These are phyloP conservation scores for Cladosporium sp. DNA, from an alignment of 2,329 filamentous ascomycete species.

Conservation along the genomic window DNA sequence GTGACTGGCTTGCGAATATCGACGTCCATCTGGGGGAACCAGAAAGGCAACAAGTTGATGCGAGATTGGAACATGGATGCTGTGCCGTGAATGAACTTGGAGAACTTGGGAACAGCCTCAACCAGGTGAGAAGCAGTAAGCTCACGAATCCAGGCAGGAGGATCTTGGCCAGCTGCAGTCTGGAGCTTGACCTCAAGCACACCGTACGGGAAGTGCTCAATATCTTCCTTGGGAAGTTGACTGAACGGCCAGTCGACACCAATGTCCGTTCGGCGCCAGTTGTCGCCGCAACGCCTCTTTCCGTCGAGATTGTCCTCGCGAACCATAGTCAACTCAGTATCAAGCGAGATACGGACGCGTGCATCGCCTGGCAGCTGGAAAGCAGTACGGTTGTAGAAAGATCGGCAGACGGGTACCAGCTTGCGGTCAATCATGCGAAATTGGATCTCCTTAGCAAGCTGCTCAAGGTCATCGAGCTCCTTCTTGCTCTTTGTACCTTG, in stretches of 20 bases:
- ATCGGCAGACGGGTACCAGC: constrained; percentile 83
- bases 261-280: constrained; percentile 97
- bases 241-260: constrained; percentile 93
- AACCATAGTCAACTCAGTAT: constrained; percentile 92
- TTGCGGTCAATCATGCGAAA: constrained; percentile 86
- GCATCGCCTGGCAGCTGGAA: constrained; percentile 97
- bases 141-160: constrained; percentile 93
- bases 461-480: constrained; percentile 86
- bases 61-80: constrained; percentile 80
- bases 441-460: constrained; percentile 85
- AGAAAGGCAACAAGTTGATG: constrained; percentile 89
- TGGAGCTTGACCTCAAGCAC: constrained; percentile 96
- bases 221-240: constrained; percentile 77
- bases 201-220: constrained; percentile 91
- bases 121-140: constrained; percentile 90
- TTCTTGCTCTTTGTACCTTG: constrained; percentile 92
- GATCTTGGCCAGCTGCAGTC: constrained; percentile 90
- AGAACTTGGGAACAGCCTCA: constrained; percentile 98
- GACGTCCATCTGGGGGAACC: constrained; percentile 97
- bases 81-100: constrained; percentile 96
- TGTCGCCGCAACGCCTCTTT: constrained; percentile 68
- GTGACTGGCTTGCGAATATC: constrained; percentile 92
- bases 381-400: constrained; percentile 96
- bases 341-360: constrained; percentile 90
- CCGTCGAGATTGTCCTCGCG: constrained; percentile 95